Conservation (phyloP, 139 green algal genomes). For the Chlorella sp. region DNA sequence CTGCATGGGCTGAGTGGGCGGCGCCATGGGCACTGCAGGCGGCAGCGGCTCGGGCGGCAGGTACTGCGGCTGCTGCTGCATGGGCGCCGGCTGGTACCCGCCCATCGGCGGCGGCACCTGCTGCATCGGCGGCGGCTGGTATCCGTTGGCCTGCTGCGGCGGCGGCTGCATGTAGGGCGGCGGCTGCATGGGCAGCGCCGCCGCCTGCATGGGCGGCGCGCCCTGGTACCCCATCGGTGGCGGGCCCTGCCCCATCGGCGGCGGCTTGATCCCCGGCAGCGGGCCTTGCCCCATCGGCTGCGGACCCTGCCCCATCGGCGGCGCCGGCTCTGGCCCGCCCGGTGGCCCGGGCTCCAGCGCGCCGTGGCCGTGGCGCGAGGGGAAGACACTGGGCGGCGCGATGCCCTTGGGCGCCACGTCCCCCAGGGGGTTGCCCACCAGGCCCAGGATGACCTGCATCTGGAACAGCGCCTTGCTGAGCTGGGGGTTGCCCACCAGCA, state of each 20-base stretch:
- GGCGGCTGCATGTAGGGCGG: slow-evolving; percentile 12
- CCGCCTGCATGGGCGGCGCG: not conserved
- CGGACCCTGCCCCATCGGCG: not conserved
- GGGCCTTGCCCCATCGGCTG: not conserved
- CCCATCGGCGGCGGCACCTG: no score
- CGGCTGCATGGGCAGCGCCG: slow-evolving; percentile 1
- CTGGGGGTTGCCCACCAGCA: slow-evolving; percentile 84
- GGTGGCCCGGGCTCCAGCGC: slow-evolving; percentile 11
- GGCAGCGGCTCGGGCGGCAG: not conserved
- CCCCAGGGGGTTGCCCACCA: slow-evolving; percentile 57
- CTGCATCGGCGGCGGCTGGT: not conserved
- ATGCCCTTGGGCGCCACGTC: slow-evolving; percentile 32
- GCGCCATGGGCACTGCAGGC: not conserved
- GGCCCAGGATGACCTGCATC: slow-evolving; percentile 82
- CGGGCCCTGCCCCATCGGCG: not conserved
- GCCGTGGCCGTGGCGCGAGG: slow-evolving; percentile 9
- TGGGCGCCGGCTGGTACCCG: slow-evolving; percentile 4
- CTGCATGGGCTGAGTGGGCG: no score
- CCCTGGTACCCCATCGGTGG: not conserved
- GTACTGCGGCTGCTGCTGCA: slow-evolving; percentile 21
- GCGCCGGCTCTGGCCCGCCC: slow-evolving; percentile 2
- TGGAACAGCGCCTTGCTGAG: slow-evolving; percentile 92
- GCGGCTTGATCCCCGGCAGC: not conserved
- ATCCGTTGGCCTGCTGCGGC: not conserved
- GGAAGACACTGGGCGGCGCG: slow-evolving; percentile 17